Evolutionary conservation across 129 eudicot species (phyloP).

Genomic region (Centella asiatica): DNA sequence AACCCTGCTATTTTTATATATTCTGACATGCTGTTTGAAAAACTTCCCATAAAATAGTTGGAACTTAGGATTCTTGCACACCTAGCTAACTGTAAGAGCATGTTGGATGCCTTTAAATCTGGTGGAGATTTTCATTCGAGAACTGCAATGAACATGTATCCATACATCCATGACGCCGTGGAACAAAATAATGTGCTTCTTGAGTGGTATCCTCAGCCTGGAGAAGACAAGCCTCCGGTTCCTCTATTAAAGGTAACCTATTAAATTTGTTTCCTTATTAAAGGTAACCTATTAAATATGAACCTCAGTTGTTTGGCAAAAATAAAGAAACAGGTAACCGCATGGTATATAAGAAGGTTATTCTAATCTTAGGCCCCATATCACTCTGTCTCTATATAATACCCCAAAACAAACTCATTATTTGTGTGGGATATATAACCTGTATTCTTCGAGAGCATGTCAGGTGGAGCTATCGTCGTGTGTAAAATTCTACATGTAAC

Average conservation of each 20-base stretch:
- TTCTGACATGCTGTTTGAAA: not conserved
- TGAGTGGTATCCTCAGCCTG: conserved; percentile 93
- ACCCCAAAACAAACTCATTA: no score
- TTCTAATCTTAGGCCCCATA: not conserved
- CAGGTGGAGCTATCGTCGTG: no score
- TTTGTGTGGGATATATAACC: no score
- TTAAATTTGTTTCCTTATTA: not conserved
- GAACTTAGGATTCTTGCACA: conserved; percentile 98
- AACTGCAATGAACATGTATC: conserved; percentile 99
- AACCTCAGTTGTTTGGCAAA: no score
- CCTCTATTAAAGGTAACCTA: conserved; percentile 71
- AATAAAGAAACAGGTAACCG: not conserved
- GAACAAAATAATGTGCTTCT: conserved; percentile 66
- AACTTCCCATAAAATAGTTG: conserved; percentile 39
- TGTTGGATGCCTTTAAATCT: conserved; percentile 88
- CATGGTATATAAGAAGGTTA: not conserved
- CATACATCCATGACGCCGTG: conserved; percentile 79
- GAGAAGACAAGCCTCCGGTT: conserved; percentile 91
- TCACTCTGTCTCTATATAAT: no score
- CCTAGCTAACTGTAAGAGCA: conserved; percentile 88
- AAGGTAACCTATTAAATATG: not conserved
- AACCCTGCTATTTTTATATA: not conserved
- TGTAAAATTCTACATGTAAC: no score
- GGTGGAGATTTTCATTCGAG: conserved; percentile 99
- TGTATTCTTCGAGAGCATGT: no score